Base-by-base conservation (phyloP, 139 green algal species). In the Chlamydomonas sp. region DNA sequence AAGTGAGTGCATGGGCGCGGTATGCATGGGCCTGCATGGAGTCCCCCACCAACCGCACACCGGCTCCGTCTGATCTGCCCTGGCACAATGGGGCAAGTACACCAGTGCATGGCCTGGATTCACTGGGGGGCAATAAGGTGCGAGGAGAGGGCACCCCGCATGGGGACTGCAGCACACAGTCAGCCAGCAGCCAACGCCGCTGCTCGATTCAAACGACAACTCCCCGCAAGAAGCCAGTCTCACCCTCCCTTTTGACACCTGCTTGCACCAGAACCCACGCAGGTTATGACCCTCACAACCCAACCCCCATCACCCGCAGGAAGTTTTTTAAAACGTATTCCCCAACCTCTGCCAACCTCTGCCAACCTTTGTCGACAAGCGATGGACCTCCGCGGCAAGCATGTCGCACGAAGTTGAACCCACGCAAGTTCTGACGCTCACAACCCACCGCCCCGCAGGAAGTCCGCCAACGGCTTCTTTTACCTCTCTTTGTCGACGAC, bases 321-420 rank as follows among this genome's bases (percentile, higher is more conserved):
- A 79, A 70, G 5, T 98, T 98, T 71, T 76, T 85, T 8, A 10
- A 6, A 94, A 98, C 67, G 94, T 94, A 31, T 98, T 97, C 66
- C 94, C 94, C 24, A 94, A 98, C 76, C 75, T 98, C 96, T 96
- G 93, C 94, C n/a, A 94, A 99, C 76, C 79, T 99, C n/a, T 97
- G 96, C 76, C n/a, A 35, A 28, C 22, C 29, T 13, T 63, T 76
- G 85, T 98, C 22, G 84, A 95, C 49, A 81, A 96, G 94, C 92
- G 1, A 85, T 88, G 5, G 58, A 76, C 31, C 92, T 98, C 50
- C 80, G 92, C 16, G 20, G 20, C n/a, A n/a, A n/a, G n/a, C n/a
- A n/a, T n/a, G n/a, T n/a, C n/a, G n/a, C n/a, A n/a, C n/a, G n/a
- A n/a, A n/a, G n/a, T n/a, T n/a, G n/a, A n/a, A n/a, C n/a, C n/a